Base-by-base conservation (phyloP, 306 rosid genomes). In the Lotus japonicus region DNA sequence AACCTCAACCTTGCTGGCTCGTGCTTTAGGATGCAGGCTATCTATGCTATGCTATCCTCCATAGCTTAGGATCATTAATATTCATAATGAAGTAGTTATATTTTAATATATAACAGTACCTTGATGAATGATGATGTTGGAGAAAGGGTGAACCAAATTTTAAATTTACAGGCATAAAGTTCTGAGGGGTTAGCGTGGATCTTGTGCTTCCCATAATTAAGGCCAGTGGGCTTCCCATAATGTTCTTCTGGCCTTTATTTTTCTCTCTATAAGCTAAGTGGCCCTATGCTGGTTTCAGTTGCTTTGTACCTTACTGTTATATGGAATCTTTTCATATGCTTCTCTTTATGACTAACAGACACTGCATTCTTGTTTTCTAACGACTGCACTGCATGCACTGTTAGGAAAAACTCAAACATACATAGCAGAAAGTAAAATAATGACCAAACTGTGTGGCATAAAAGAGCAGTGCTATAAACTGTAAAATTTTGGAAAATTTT, bases 131-230 rank as follows among this genome's bases (percentile, higher is more conserved):
- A 77, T 79, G 64, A 67, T 71, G 79, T 72, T 62, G 50, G 81
- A 23, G 39, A 76, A 54, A 68, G 70, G 56, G 42, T 50, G 66
- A 79, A 61, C 75, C 73, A 28, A 38, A 46, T 56, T 58, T 14
- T 35, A 71, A 58, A 66, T 60, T 62, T 67, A 60, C 72, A 76
- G 67, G 16, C 63, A 65, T 41, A 54, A 65, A 61, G 67, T 67
- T 31, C 66, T 58, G 72, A 72, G 81, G 55, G 33, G 58, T 67
- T 66, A 77, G 71, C 68, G 64, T 66, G 85, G 70, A 62, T 46
- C 11, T 56, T 60, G 83, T 77, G 81, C 58, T 48, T 72, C 70
- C 57, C 75, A 84, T 81, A 61, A 88, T 83, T 72, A 74, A 68
- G 60, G 81, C 48, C 26, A 38, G 55, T 63, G 83, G 75, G 61